phyloP scores from a whole-genome alignment of 1,284 basidiomycete genomes.

The Lignosus rhinocerotis region DNA sequence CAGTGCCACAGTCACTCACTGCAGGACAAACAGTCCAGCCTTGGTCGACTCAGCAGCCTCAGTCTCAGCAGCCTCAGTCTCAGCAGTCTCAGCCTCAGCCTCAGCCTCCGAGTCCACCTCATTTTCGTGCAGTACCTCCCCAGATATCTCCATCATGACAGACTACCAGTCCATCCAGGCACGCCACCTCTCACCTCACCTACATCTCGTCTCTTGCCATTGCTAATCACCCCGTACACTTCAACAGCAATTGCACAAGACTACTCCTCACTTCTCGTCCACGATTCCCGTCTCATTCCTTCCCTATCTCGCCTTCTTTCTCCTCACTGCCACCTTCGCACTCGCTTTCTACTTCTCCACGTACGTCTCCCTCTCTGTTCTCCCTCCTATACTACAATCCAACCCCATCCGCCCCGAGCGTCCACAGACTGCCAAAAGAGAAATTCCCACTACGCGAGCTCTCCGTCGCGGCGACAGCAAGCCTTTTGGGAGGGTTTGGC shows the following conservation, averaged over 20 bases:
- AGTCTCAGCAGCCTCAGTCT: too few relatives aligned
- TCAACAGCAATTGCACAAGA: slow-evolving; percentile 51
- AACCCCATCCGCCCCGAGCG: slow-evolving; percentile 19
- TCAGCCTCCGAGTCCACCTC: slow-evolving; percentile 33
- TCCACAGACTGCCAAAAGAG: slow-evolving; percentile 67
- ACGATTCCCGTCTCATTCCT: slow-evolving; percentile 64
- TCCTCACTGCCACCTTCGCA: slow-evolving; percentile 72
- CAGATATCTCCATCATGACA: slow-evolving; percentile 35
- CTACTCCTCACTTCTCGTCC: slow-evolving; percentile 66
- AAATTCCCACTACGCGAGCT: slow-evolving; percentile 69
- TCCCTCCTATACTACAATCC: slow-evolving; percentile 15
- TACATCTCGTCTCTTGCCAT: neutral
- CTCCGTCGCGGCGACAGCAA: slow-evolving; percentile 69
- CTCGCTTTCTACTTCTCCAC: slow-evolving; percentile 90
- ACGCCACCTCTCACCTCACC: slow-evolving; percentile 17
- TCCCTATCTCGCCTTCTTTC: slow-evolving; percentile 72
- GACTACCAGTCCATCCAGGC: slow-evolving; percentile 46
- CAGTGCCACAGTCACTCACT: too few relatives aligned
- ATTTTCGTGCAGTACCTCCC: too few relatives aligned
- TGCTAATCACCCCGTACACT: slow-evolving; percentile 11
- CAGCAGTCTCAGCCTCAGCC: too few relatives aligned
- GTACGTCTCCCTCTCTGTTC: slow-evolving; percentile 45
- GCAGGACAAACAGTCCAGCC: too few relatives aligned
- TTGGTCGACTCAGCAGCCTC: too few relatives aligned
- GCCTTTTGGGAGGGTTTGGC: slow-evolving; percentile 80